These are phyloP conservation scores for Amylocarpus encephaloides DNA, from an alignment of 2,329 filamentous ascomycete genomes.

Conservation along the genomic window DNA sequence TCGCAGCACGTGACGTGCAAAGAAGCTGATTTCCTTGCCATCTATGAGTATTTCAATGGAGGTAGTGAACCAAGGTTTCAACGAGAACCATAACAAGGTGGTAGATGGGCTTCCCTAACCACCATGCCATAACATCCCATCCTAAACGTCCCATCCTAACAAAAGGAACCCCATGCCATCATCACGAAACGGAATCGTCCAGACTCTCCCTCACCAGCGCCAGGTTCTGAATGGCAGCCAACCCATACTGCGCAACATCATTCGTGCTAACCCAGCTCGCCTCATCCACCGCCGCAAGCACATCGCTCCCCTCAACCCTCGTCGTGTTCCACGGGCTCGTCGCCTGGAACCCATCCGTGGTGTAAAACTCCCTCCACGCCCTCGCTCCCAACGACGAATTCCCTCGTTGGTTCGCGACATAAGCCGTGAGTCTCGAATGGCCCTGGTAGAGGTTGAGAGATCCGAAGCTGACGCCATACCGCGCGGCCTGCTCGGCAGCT, in stretches of 20 bases:
- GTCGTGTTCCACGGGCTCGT: constrained; percentile 34
- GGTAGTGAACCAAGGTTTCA: too few species aligned
- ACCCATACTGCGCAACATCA: constrained; percentile 48
- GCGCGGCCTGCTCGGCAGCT: constrained; percentile 42
- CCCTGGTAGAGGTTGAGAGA: constrained; percentile 45
- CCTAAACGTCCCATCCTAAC: too few species aligned
- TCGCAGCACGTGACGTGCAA: too few species aligned
- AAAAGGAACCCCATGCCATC: too few species aligned
- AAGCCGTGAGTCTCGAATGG: constrained; percentile 53
- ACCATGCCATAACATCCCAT: too few species aligned
- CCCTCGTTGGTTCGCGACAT: constrained; percentile 38
- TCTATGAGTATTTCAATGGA: too few species aligned
- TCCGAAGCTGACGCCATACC: constrained; percentile 47
- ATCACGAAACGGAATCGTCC: too few species aligned
- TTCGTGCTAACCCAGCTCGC: constrained; percentile 53
- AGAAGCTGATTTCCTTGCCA: too few species aligned
- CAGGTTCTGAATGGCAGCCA: constrained; percentile 51
- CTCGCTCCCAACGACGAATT: constrained; percentile 43
- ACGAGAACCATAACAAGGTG: too few species aligned
- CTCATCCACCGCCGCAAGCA: constrained; percentile 45
- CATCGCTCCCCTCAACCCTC: constrained; percentile 37
- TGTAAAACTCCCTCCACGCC: constrained; percentile 50
- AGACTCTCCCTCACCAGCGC: constrained; percentile 31
- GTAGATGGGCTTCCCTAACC: too few species aligned
- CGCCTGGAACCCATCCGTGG: constrained; percentile 40